A percentile compares a stretch with the other conserved stretches of the same genome.
Evolutionary conservation across 1,139 yeast species (phyloP).

Genomic region (Debaryomyces sp.): DNA sequence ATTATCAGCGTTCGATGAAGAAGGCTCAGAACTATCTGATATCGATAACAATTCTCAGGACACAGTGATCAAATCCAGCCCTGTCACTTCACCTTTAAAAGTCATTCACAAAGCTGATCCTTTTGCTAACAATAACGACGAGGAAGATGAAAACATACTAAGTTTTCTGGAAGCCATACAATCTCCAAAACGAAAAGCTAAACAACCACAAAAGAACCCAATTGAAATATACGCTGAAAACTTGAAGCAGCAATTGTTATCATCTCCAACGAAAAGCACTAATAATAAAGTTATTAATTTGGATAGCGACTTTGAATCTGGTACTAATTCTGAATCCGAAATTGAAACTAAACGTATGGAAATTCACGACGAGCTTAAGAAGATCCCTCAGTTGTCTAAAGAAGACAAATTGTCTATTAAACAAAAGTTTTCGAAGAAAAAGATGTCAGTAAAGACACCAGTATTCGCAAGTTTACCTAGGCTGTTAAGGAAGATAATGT

Average conservation of each 20-base stretch:
- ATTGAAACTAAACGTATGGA: constrained; percentile 7
- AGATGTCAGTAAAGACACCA: constrained; percentile 10
- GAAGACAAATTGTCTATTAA: constrained; percentile 38
- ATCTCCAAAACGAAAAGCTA: not conserved
- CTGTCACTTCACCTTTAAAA: constrained; percentile 40
- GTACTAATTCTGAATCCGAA: constrained; percentile 20
- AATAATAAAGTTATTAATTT: not conserved
- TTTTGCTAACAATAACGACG: constrained; percentile 11
- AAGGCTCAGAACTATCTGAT: constrained; percentile 22
- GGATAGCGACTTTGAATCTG: constrained; percentile 9
- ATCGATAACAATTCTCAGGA: constrained; percentile 14
- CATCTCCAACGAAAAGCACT: constrained; percentile 24
- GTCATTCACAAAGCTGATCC: constrained; percentile 6
- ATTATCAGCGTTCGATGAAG: constrained; percentile 37
- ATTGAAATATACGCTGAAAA: constrained; percentile 40
- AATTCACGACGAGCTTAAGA: constrained; percentile 13
- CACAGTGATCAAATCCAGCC: constrained; percentile 24
- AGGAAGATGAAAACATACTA: constrained; percentile 21
- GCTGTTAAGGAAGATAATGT: constrained; percentile 13
- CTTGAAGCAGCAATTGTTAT: constrained; percentile 27
- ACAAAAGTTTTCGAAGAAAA: constrained; percentile 36
- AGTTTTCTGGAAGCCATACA: constrained; percentile 12
- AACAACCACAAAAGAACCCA: constrained; percentile 25
- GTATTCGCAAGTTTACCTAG: constrained; percentile 13
- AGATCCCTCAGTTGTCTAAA: constrained; percentile 39